Evolutionary conservation across 768 basidiomycete genomes (phyloP).

Genomic region (Tephrocybe sp.): DNA sequence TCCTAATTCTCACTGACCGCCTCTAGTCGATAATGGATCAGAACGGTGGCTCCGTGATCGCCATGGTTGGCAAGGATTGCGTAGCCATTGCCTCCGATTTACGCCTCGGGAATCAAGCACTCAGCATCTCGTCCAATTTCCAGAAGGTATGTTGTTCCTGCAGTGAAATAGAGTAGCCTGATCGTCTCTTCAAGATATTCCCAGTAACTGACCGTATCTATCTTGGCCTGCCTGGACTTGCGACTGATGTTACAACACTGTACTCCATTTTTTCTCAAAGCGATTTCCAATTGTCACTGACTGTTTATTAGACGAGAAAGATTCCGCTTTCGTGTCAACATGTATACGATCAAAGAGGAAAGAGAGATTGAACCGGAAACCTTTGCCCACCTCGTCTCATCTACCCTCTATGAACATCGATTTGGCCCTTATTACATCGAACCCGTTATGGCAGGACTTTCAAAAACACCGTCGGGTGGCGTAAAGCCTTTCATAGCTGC

Average conservation of each 20-base stretch:
- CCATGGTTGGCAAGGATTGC: slow-evolving; percentile 99
- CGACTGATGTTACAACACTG: slow-evolving; percentile 92
- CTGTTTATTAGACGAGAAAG: slow-evolving; percentile 69
- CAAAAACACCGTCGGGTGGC: slow-evolving; percentile 67
- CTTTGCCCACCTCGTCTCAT: slow-evolving; percentile 93
- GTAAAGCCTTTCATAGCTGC: slow-evolving; percentile 93
- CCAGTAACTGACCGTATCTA: slow-evolving; percentile 91
- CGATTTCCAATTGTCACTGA: slow-evolving; percentile 10
- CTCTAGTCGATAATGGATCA: slow-evolving; percentile 86
- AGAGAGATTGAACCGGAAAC: slow-evolving; percentile 95
- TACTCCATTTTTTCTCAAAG: slow-evolving; percentile 27
- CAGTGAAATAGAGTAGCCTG: too few relatives aligned
- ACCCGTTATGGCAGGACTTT: slow-evolving; percentile 93
- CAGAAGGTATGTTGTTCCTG: slow-evolving; percentile 69
- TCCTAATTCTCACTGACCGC: slow-evolving; percentile 11
- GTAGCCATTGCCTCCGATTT: slow-evolving; percentile 98
- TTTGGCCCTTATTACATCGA: slow-evolving; percentile 97
- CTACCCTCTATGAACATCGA: slow-evolving; percentile 92
- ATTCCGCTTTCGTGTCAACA: slow-evolving; percentile 93
- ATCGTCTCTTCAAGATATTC: too few relatives aligned
- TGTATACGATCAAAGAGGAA: slow-evolving; percentile 99
- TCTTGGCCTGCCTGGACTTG: slow-evolving; percentile 89
- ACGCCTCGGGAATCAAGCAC: slow-evolving; percentile 83
- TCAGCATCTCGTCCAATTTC: slow-evolving; percentile 89
- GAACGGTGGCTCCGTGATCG: slow-evolving; percentile 98